Base-by-base conservation (phyloP, 192 early-diverging fungal species). In the Coemansia asiatica region DNA sequence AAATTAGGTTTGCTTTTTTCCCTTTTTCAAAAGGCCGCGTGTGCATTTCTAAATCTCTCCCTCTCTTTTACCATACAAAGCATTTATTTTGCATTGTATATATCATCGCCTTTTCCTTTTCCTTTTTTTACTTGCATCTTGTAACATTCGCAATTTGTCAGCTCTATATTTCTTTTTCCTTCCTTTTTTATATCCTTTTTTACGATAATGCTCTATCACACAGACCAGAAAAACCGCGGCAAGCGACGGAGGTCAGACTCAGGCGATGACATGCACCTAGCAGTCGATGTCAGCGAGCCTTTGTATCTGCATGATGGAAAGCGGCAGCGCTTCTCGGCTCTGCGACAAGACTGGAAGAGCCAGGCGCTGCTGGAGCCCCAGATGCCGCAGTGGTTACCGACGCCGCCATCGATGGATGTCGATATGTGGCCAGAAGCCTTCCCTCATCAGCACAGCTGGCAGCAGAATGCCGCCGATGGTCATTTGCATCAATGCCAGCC, bases 301-400 rank as follows among this genome's bases (percentile, higher is more conserved):
- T 23, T 57, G 56, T 19, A 33, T 1, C 31, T 60, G 38, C 36
- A 46, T 22, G 36, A 26, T 18, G 38, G 0, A 18, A 60, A 60
- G 23, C 58, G 58, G 21, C 35, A 35, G 38, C 58, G 58, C 58
- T 35, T 27, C 58, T 26, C 58, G 9, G 58, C 40, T 1, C 33
- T 46, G n/a, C n/a, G n/a, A 25, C 36, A 38, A n/a, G 36, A 60
- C 25, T 60, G 58, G 58, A 60, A 60, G 58, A 60, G 58, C 58
- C 38, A 40, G 22, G 23, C 50, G 50, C 4, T 53, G 18, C 55
- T 28, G 12, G 40, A 44, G 16, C 12, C 40, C 13, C 40, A 44
- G 40, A 44, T 44, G 13, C 40, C 40, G 13, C 40, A 44, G 13
- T 44, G 40, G 40, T 44, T 44, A 13, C 40, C 40, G 40, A 44